Percentiles rank a stretch among this genome's conserved stretches.
These are phyloP conservation scores for Butyriboletus appendiculatus DNA, from an alignment of 1,284 basidiomycete genomes.

Conservation along the genomic window DNA sequence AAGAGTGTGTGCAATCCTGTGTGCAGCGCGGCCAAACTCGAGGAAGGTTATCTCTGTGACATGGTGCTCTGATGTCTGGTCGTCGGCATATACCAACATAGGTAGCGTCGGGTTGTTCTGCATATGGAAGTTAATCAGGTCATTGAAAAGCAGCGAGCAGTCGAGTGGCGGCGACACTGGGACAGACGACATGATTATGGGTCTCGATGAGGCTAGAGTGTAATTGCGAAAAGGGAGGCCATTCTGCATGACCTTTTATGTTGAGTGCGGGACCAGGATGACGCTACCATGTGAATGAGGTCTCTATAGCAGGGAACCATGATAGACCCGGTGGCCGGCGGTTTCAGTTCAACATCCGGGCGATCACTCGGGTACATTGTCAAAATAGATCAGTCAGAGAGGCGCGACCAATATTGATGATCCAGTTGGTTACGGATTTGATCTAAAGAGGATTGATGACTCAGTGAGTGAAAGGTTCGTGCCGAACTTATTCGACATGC, in stretches of 20 bases:
- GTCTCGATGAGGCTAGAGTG: background rate
- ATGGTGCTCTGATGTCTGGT: background rate
- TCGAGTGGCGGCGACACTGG: slow-evolving; percentile 7
- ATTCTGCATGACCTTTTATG: background rate
- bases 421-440: background rate
- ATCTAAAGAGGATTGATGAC: background rate
- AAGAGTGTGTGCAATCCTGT: slow-evolving; percentile 22
- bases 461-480: background rate
- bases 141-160: slow-evolving; percentile 12
- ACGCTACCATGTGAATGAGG: background rate
- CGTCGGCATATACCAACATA: slow-evolving; percentile 18
- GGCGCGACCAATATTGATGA: background rate
- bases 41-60: slow-evolving; percentile 20
- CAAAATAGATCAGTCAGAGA: no score
- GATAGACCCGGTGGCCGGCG: background rate
- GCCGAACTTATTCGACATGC: no score
- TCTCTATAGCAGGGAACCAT: background rate
- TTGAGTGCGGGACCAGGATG: no score
- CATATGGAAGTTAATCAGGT: slow-evolving; percentile 22
- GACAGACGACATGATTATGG: background rate
- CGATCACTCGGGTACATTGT: background rate
- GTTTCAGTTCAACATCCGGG: background rate
- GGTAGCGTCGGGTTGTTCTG: slow-evolving; percentile 17
- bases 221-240: background rate
- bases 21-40: slow-evolving; percentile 31